Evolutionary conservation across 2,329 filamentous ascomycete genomes (phyloP).

Genomic region (Aspergillus niger): DNA sequence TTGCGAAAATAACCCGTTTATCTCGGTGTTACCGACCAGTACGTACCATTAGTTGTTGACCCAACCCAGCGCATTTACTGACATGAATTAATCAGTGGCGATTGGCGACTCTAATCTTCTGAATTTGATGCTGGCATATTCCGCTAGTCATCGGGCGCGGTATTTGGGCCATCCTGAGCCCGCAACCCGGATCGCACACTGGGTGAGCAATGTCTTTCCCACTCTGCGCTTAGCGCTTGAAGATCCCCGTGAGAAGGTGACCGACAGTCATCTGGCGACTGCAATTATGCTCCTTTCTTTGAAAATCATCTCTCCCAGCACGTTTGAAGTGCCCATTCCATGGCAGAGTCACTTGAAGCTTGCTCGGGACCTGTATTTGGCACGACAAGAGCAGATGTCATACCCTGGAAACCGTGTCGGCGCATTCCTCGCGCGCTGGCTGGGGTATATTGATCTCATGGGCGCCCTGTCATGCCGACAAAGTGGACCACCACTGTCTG

Average conservation of each 20-base stretch:
- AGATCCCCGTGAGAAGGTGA: slow-evolving; percentile 63
- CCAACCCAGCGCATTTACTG: not conserved
- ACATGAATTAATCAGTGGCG: slow-evolving; percentile 51
- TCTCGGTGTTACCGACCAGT: slow-evolving; percentile 64
- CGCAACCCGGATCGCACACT: slow-evolving; percentile 73
- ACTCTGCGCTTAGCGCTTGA: slow-evolving; percentile 68
- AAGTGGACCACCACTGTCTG: slow-evolving; percentile 54
- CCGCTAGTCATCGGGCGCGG: slow-evolving; percentile 78
- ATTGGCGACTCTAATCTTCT: slow-evolving; percentile 61
- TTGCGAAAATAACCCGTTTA: slow-evolving; percentile 62
- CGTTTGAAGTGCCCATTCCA: slow-evolving; percentile 75
- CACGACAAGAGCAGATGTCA: slow-evolving; percentile 62
- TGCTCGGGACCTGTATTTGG: slow-evolving; percentile 72
- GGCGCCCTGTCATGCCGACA: slow-evolving; percentile 68
- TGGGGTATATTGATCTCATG: slow-evolving; percentile 79
- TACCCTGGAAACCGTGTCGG: slow-evolving; percentile 58
- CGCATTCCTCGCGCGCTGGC: slow-evolving; percentile 80
- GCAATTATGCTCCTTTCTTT: slow-evolving; percentile 83
- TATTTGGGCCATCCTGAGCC: slow-evolving; percentile 74
- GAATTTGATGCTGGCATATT: slow-evolving; percentile 76
- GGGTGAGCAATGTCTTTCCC: slow-evolving; percentile 71
- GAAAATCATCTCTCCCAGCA: slow-evolving; percentile 79
- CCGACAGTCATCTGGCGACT: slow-evolving; percentile 73
- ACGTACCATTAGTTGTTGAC: slow-evolving; percentile 32
- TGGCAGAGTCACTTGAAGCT: slow-evolving; percentile 80